Conservation (phyloP, 2,329 filamentous ascomycete species). For the Neopestalotiopsis rosae region DNA sequence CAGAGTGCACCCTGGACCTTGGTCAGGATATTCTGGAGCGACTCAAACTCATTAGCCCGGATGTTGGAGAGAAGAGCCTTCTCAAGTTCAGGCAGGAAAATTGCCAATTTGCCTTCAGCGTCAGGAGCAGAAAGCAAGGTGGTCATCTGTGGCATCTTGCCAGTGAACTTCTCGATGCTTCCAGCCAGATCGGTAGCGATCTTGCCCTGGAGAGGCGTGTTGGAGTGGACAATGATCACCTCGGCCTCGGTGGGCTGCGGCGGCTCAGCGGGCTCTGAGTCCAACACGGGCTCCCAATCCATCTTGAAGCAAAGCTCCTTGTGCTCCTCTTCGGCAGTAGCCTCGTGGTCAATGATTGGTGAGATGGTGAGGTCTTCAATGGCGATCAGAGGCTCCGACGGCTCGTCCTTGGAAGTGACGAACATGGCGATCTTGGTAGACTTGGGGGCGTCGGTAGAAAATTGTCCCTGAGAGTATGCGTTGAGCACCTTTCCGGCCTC, state of each 20-base stretch:
- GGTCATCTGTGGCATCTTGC: slow-evolving; percentile 37
- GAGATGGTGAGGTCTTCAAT: slow-evolving; percentile 44
- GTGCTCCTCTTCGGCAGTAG: slow-evolving; percentile 34
- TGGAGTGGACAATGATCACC: slow-evolving; percentile 45
- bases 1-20: slow-evolving; percentile 39
- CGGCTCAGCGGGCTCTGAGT: slow-evolving; percentile 29
- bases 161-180: slow-evolving; percentile 37
- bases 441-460: slow-evolving; percentile 34
- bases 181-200: slow-evolving; percentile 41
- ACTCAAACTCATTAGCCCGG: slow-evolving; percentile 42
- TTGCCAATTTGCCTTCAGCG: slow-evolving; percentile 41
- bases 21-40: slow-evolving; percentile 35
- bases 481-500: slow-evolving; percentile 37
- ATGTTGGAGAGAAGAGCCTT: slow-evolving; percentile 47
- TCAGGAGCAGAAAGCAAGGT: slow-evolving; percentile 33
- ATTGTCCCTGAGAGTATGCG: slow-evolving; percentile 41
- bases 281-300: slow-evolving; percentile 49
- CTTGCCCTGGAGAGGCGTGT: slow-evolving; percentile 36
- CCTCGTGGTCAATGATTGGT: slow-evolving; percentile 44
- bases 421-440: slow-evolving; percentile 44
- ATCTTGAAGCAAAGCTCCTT: slow-evolving; percentile 52
- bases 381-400: slow-evolving; percentile 40
- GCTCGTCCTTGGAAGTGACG: slow-evolving; percentile 33
- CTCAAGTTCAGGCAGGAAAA: slow-evolving; percentile 52
- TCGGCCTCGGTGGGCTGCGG: slow-evolving; percentile 32